A percentile compares a stretch with the other conserved stretches of the same genome.
Conservation (phyloP, 306 rosid species). For the Lathyrus sativus region DNA sequence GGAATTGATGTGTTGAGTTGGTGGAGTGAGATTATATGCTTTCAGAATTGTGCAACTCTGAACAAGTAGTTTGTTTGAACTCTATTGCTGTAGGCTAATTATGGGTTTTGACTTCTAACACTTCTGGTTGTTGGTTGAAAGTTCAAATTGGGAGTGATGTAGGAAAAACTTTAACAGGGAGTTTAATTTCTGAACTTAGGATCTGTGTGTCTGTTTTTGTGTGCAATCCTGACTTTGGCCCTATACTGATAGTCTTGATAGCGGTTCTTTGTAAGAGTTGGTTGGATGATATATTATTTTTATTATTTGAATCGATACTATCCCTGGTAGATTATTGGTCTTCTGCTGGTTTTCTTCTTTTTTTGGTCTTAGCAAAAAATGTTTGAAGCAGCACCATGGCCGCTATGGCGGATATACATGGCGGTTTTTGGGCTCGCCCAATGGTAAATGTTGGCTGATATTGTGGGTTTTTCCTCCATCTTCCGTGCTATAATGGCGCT, state of each 20-base stretch:
- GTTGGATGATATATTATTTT: background rate
- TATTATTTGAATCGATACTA: background rate
- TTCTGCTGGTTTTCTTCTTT: background rate
- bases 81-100: background rate
- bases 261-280: background rate
- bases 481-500: too few relatives aligned
- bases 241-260: constrained; percentile 4
- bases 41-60: background rate
- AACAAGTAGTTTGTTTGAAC: background rate
- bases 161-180: background rate
- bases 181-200: constrained; percentile 11
- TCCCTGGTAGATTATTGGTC: background rate
- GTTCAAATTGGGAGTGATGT: constrained; percentile 21
- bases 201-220: background rate
- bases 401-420: too few relatives aligned
- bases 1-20: constrained; percentile 10
- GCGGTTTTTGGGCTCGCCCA: too few relatives aligned
- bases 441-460: too few relatives aligned
- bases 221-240: background rate
- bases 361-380: background rate
- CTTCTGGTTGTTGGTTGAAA: constrained; percentile 34
- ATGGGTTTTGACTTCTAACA: constrained; percentile 26
- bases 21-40: constrained; percentile 12
- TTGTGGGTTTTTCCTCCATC: too few relatives aligned
- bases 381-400: background rate